Evolutionary conservation across 2,329 filamentous ascomycete genomes (phyloP).

Genomic region (Dryadomyces sulphureus): DNA sequence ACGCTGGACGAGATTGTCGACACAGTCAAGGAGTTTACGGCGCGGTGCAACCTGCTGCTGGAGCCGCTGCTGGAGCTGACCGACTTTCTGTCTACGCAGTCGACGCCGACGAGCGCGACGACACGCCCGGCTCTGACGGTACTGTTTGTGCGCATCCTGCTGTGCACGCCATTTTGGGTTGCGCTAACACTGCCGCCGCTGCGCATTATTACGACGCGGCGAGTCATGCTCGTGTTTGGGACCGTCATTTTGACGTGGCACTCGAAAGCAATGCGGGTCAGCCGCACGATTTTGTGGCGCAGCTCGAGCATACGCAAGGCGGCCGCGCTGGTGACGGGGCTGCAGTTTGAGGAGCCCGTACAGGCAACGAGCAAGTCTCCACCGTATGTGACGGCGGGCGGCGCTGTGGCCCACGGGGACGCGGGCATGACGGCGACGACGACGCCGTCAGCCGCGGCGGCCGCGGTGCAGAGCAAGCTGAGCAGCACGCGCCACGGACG

Average conservation of each 20-base stretch:
- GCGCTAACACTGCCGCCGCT: constrained; percentile 62
- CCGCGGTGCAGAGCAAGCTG: constrained; percentile 10
- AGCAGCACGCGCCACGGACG: constrained; percentile 13
- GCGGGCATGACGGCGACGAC: constrained; percentile 6
- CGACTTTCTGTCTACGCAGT: constrained; percentile 83
- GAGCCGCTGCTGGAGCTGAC: constrained; percentile 81
- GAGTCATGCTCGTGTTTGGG: constrained; percentile 72
- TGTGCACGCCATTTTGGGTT: constrained; percentile 82
- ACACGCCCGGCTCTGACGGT: constrained; percentile 80
- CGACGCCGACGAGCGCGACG: constrained; percentile 79
- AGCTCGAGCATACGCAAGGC: constrained; percentile 59
- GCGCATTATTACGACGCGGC: constrained; percentile 71
- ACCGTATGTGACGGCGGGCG: constrained; percentile 14
- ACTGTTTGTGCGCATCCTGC: constrained; percentile 75
- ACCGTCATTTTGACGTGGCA: constrained; percentile 87
- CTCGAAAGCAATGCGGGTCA: constrained; percentile 70
- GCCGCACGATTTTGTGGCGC: constrained; percentile 79
- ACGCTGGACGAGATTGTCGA: constrained; percentile 96
- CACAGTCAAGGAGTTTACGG: constrained; percentile 78
- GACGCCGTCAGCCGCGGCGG: constrained; percentile 8
- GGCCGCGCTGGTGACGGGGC: constrained; percentile 61
- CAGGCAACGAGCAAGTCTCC: constrained; percentile 13
- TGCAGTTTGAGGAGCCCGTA: constrained; percentile 48
- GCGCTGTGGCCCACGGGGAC: constrained; percentile 11
- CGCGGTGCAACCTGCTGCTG: constrained; percentile 78